A percentile compares a stretch with the other conserved stretches of the same genome.
Evolutionary conservation across 1,284 basidiomycete species (phyloP).

Genomic region (Ceratobasidium sp.): DNA sequence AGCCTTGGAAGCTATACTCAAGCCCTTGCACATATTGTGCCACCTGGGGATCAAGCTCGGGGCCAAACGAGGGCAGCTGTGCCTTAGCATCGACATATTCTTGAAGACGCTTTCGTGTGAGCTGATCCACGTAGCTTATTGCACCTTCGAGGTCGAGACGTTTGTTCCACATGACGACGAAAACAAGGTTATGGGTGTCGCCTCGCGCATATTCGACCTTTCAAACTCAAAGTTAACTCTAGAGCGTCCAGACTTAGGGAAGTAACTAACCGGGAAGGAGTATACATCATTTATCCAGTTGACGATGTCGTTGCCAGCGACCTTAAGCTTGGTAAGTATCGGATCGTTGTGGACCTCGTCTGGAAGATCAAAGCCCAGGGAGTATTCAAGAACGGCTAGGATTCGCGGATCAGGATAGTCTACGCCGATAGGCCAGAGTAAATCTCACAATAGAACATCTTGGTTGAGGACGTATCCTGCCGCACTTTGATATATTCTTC

Average conservation of each 20-base stretch:
- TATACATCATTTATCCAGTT: constrained; percentile 33
- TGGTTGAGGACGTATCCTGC: constrained; percentile 62
- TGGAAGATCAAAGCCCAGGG: constrained; percentile 47
- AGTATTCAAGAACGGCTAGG: constrained; percentile 56
- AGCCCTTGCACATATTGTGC: constrained; percentile 60
- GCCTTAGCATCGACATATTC: constrained; percentile 61
- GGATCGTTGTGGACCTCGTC: constrained; percentile 49
- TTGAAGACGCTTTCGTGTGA: constrained; percentile 62
- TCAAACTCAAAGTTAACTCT: background rate
- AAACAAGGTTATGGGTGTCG: constrained; percentile 66
- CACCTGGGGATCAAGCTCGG: constrained; percentile 60
- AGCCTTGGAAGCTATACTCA: constrained; percentile 61
- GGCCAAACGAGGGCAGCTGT: constrained; percentile 62
- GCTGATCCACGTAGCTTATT: constrained; percentile 62
- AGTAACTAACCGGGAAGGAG: constrained; percentile 34
- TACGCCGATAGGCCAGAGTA: background rate
- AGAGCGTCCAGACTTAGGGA: background rate
- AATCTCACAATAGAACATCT: constrained; percentile 56
- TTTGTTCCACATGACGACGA: constrained; percentile 64
- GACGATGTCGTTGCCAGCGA: constrained; percentile 68
- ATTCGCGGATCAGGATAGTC: background rate
- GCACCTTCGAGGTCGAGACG: constrained; percentile 63
- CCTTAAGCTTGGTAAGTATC: constrained; percentile 65
- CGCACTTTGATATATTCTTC: constrained; percentile 64
- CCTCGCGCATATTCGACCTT: constrained; percentile 32